Evolutionary conservation across 768 basidiomycete genomes (phyloP), one percentile per base, ranked within the genome.

Genomic region (Pulveroboletus sp.): DNA sequence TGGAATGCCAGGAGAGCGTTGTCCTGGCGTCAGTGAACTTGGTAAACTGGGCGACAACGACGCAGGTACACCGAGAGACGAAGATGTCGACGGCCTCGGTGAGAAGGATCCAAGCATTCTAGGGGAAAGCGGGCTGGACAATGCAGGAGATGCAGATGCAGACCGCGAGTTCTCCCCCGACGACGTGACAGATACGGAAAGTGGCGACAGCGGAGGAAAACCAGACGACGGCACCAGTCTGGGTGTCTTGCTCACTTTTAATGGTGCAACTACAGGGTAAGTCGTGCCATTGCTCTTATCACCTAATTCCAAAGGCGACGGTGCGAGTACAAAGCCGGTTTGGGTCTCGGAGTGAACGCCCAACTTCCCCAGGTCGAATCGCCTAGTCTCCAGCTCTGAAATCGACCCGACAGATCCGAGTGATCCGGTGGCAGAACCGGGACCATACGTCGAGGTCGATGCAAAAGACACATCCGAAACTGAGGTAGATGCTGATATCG

Each of bases 161-260:
- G 46, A 54, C 41, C 47, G 50, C 6, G 44, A 14, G 28, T 24
- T 21, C 24, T 53, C 51, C 18, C 43, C 52, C 38, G 40, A n/a
- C 9, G 30, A 14, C 6, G 14, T 26, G 5, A 55, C 48, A 11
- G 54, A 45, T 2, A 47, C 37, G 1, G 51, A 50, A 10, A 62
- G 49, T 8, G 60, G 62, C 2, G 58, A 60, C 8, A 51, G 48
- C 8, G 56, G 57, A 35, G 53, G 49, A 30, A 49, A 28, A 41
- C 55, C 38, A 40, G 58, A 48, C 7, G 56, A 65, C 4, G 56
- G 51, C 2, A 60, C 30, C 24, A 54, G 40, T n/a, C 54, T 57
- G 10, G 66, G 63, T 1, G 59, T 54, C 54, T 69, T 68, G 46
- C 49, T 50, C 17, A 68, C 31, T 10, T 66, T 58, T 0, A 68